Evolutionary conservation across 2,329 filamentous ascomycete genomes (phyloP).

Genomic region (Colletotrichum falcatum): DNA sequence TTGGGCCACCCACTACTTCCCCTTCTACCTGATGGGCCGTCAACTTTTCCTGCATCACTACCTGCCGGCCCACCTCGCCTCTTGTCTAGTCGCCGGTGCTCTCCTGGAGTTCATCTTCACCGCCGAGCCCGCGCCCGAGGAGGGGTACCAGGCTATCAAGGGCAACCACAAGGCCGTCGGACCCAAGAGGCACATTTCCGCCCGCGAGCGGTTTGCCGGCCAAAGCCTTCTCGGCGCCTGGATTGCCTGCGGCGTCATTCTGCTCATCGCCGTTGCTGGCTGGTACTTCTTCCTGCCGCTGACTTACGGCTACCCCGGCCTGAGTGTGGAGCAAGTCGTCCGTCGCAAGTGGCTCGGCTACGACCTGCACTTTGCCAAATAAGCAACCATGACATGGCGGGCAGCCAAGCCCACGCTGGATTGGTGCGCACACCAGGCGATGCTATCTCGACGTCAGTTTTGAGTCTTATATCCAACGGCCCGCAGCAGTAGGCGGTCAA

Average conservation of each 20-base stretch:
- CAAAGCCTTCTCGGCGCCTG: slow-evolving; percentile 84
- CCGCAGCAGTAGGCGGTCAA: not conserved
- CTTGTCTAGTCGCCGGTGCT: slow-evolving; percentile 88
- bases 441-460: slow-evolving; percentile 16
- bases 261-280: slow-evolving; percentile 76
- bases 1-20: slow-evolving; percentile 97
- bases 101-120: slow-evolving; percentile 97
- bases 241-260: slow-evolving; percentile 79
- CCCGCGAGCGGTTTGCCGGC: slow-evolving; percentile 82
- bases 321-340: slow-evolving; percentile 81
- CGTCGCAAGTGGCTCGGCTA: slow-evolving; percentile 96
- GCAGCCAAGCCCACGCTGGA: not conserved
- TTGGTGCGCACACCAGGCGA: slow-evolving; percentile 16
- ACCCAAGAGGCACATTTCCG: slow-evolving; percentile 75
- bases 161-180: slow-evolving; percentile 59
- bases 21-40: slow-evolving; percentile 97
- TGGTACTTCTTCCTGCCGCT: slow-evolving; percentile 96
- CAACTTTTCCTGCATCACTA: slow-evolving; percentile 99
- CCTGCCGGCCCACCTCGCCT: slow-evolving; percentile 92
- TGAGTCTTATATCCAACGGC: slow-evolving; percentile 14
- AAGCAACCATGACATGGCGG: slow-evolving; percentile 50
- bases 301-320: slow-evolving; percentile 93
- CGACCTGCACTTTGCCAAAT: slow-evolving; percentile 99
- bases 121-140: slow-evolving; percentile 77
- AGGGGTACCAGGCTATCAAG: slow-evolving; percentile 57